These are phyloP conservation scores for Macrolepiota albuminosa DNA, from an alignment of 768 basidiomycete genomes.

Conservation along the genomic window DNA sequence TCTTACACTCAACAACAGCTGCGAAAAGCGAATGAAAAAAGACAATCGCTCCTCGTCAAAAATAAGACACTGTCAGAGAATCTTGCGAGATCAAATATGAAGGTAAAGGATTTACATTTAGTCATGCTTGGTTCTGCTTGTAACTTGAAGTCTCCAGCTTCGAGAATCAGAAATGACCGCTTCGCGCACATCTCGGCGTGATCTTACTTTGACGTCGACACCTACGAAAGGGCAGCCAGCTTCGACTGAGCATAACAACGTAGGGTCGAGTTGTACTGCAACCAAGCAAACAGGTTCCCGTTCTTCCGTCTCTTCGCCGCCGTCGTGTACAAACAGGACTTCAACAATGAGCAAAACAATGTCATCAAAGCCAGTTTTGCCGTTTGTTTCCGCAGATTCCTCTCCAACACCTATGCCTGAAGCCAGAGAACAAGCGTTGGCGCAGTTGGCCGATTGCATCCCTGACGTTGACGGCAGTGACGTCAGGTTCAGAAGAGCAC, in stretches of 20 bases:
- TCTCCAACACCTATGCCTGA: slow-evolving; percentile 11
- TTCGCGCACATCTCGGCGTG: not conserved
- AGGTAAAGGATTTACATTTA: not conserved
- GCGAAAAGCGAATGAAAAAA: not conserved
- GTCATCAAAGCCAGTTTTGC: not conserved
- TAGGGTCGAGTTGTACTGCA: not conserved
- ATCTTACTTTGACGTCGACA: not conserved
- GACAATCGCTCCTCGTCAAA: not conserved
- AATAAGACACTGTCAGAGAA: not conserved
- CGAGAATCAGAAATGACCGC: not conserved
- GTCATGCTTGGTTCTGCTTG: not conserved
- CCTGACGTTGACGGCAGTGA: slow-evolving; percentile 17
- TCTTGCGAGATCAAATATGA: not conserved
- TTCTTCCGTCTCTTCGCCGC: not conserved
- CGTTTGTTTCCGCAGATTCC: not conserved
- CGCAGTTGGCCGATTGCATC: slow-evolving; percentile 19
- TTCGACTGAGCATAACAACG: not conserved
- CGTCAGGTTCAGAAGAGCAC: slow-evolving; percentile 34
- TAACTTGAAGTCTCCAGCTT: not conserved
- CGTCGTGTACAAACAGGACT: not conserved
- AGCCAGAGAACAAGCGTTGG: slow-evolving; percentile 19
- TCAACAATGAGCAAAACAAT: not conserved
- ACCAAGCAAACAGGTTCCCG: not conserved
- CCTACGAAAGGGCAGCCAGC: not conserved
- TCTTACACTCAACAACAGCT: slow-evolving; percentile 2